Conservation (phyloP, 1,139 yeast genomes). For the Groenewaldozyma sp. region DNA sequence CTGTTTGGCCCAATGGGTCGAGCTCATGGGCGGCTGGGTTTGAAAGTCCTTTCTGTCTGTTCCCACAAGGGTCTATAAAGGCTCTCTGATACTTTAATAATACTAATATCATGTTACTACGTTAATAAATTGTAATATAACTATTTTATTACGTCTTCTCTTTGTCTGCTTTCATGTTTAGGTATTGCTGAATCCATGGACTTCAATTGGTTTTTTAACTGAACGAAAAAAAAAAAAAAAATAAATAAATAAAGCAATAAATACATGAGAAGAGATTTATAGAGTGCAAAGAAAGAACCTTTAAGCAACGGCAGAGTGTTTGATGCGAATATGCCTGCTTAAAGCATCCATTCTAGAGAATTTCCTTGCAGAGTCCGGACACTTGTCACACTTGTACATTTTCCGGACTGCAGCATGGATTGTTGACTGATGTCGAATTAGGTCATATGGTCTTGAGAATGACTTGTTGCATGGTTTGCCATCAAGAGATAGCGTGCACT, state of each 20-base stretch:
- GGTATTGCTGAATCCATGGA: neutral
- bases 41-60: neutral
- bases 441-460: conserved; percentile 89
- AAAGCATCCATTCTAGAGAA: conserved; percentile 92
- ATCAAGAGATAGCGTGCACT: conserved; percentile 53
- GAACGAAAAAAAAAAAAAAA: neutral
- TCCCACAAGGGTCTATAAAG: neutral
- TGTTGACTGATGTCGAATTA: conserved; percentile 91
- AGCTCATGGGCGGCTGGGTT: conserved; percentile 27
- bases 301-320: conserved; percentile 44
- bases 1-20: conserved; percentile 51
- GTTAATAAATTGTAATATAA: conserved; percentile 8
- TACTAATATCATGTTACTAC: neutral
- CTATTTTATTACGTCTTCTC: neutral
- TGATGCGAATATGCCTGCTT: conserved; percentile 84
- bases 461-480: conserved; percentile 65
- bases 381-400: conserved; percentile 76
- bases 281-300: neutral
- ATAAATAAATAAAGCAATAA: conserved; percentile 6
- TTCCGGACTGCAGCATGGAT: conserved; percentile 86
- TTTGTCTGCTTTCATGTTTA: neutral
- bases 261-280: neutral
- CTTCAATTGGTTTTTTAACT: conserved; percentile 3
- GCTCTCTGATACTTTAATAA: too few relatives aligned
- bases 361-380: conserved; percentile 67